Conservation (phyloP, 192 early-diverging fungal genomes). For the Backusella sp. region DNA sequence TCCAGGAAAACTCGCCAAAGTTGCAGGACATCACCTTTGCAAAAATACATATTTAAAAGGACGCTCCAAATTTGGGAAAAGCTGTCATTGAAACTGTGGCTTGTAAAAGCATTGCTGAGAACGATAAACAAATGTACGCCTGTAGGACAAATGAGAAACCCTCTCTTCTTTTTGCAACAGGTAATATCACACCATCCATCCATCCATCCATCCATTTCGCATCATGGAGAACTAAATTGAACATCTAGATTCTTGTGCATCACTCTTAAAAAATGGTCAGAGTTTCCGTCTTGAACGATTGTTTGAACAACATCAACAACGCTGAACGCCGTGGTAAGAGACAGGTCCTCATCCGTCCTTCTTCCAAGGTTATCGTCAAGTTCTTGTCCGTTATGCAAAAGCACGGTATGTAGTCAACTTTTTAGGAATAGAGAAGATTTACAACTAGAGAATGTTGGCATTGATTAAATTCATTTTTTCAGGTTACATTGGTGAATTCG, state of each 20-base stretch:
- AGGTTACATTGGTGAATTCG: conserved; percentile 99
- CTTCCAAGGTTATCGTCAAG: conserved; percentile 98
- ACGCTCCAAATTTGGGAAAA: not conserved
- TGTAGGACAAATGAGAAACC: not conserved
- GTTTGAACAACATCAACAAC: conserved; percentile 98
- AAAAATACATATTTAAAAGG: no score
- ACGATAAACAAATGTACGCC: not conserved
- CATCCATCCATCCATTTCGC: conserved; percentile 19
- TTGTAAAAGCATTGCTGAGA: not conserved
- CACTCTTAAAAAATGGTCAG: conserved; percentile 78
- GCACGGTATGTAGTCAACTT: conserved; percentile 67
- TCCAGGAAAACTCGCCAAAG: no score
- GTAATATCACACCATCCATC: conserved; percentile 9
- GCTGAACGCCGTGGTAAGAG: conserved; percentile 98
- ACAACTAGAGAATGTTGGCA: not conserved
- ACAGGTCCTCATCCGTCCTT: conserved; percentile 95
- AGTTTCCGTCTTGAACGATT: conserved; percentile 95
- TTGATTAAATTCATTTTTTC: not conserved
- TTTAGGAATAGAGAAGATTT: not conserved
- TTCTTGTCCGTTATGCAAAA: conserved; percentile 99
- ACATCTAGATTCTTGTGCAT: conserved; percentile 2
- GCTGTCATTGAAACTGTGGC: conserved; percentile 3
- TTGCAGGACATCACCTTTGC: no score
- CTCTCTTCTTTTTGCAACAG: conserved; percentile 8
- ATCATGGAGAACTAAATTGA: not conserved